Evolutionary conservation across 805 yeast genomes (phyloP).

Genomic region (Ogataea polymorpha): DNA sequence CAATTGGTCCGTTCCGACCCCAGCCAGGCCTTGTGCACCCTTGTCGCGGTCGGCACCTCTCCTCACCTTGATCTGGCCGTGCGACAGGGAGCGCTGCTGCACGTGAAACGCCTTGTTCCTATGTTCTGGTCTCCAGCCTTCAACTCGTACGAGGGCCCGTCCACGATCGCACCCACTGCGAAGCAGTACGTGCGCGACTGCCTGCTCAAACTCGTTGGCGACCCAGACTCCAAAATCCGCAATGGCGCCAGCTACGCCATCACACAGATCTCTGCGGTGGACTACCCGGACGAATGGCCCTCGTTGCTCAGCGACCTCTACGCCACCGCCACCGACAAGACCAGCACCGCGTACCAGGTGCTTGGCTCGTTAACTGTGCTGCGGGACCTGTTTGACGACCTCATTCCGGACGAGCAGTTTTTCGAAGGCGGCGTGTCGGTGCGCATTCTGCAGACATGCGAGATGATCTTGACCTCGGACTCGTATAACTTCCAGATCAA

Average conservation of each 20-base stretch:
- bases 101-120: constrained; percentile 66
- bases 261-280: constrained; percentile 82
- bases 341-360: constrained; percentile 34
- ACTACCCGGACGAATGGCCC: constrained; percentile 97
- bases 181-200: constrained; percentile 50
- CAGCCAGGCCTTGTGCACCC: constrained; percentile 39
- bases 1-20: constrained; percentile 46
- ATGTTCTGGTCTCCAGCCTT: constrained; percentile 83
- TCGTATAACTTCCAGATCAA: constrained; percentile 35
- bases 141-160: constrained; percentile 64
- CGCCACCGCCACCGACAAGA: constrained; percentile 26
- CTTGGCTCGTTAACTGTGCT: constrained; percentile 59
- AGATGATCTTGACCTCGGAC: constrained; percentile 35
- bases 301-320: constrained; percentile 51
- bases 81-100: constrained; percentile 64
- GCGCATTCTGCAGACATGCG: constrained; percentile 49
- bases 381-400: constrained; percentile 79
- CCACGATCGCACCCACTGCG: constrained; percentile 43
- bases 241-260: constrained; percentile 69
- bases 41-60: constrained; percentile 42
- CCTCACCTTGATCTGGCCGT: constrained; percentile 31
- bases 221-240: constrained; percentile 56
- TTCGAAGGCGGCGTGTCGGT: constrained; percentile 70
- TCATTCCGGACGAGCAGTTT: constrained; percentile 82
- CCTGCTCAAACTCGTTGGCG: constrained; percentile 47